Conservation (phyloP, 805 yeast genomes). For the Wickerhamomyces rabaulensis region DNA sequence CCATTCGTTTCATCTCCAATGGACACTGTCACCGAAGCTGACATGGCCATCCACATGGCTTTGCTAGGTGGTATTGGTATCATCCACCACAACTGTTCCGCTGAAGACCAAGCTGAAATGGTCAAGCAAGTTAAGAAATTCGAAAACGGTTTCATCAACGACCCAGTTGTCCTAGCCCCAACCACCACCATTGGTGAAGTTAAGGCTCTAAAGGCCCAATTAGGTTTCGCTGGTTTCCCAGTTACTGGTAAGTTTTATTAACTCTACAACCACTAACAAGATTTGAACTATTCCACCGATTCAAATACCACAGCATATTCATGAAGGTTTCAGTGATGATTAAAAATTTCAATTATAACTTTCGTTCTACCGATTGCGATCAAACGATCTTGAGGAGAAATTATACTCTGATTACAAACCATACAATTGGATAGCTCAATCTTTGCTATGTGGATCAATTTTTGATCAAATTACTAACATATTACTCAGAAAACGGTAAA, state of each 20-base stretch:
- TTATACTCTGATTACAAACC: constrained; percentile 33
- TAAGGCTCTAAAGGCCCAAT: constrained; percentile 57
- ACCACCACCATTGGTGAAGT: constrained; percentile 74
- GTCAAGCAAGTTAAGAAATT: constrained; percentile 93
- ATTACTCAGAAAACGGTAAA: constrained; percentile 68
- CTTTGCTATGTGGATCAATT: background rate
- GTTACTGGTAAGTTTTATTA: constrained; percentile 86
- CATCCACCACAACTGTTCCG: constrained; percentile 93
- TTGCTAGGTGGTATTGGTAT: constrained; percentile 98
- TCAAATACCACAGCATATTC: no score
- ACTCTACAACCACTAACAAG: constrained; percentile 1
- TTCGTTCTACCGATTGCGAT: constrained; percentile 99
- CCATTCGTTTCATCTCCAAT: constrained; percentile 98
- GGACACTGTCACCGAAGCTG: constrained; percentile 98
- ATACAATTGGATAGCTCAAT: background rate
- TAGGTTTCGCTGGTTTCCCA: constrained; percentile 97
- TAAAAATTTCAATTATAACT: constrained; percentile 56
- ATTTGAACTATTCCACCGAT: background rate
- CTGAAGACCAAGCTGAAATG: constrained; percentile 98
- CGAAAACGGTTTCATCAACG: constrained; percentile 96
- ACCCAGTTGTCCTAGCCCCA: constrained; percentile 85
- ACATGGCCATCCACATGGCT: constrained; percentile 98
- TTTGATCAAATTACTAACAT: constrained; percentile 13
- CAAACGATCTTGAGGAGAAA: constrained; percentile 95
- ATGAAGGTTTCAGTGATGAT: constrained; percentile 44